phyloP scores from a whole-genome alignment of 768 basidiomycete genomes.

The Leccinum incarnatum region DNA sequence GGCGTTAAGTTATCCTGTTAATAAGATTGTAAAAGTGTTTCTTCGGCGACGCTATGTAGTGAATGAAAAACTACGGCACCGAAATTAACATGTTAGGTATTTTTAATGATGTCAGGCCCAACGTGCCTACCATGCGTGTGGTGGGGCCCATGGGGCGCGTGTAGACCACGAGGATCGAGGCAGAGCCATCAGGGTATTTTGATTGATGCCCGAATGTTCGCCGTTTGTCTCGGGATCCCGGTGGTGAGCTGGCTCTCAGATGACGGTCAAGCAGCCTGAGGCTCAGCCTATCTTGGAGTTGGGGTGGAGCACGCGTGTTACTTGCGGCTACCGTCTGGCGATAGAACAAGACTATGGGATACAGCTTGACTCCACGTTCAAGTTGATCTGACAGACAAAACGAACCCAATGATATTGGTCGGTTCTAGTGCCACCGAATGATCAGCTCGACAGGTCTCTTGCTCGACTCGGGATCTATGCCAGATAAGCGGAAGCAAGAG shows the following conservation, averaged over 20 bases:
- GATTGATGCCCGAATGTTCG: conserved; percentile 1
- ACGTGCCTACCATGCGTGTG: conserved; percentile 12
- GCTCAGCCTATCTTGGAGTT: not conserved
- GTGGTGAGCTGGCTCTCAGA: not conserved
- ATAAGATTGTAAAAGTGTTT: not conserved
- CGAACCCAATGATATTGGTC: not conserved
- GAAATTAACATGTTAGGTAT: conserved; percentile 4
- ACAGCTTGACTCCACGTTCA: not conserved
- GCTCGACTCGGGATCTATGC: not conserved
- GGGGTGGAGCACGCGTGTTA: not conserved
- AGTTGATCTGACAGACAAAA: not conserved
- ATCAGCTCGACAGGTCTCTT: not conserved
- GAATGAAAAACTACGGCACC: conserved; percentile 18
- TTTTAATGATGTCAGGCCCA: not conserved
- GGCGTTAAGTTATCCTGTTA: not conserved
- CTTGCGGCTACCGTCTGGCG: not conserved
- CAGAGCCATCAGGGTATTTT: not conserved
- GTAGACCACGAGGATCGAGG: conserved; percentile 19
- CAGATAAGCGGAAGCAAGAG: not conserved
- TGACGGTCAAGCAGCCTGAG: not conserved
- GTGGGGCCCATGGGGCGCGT: not conserved
- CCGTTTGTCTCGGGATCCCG: not conserved
- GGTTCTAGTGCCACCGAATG: not conserved
- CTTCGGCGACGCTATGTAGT: not conserved
- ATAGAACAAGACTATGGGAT: not conserved